Conservation (phyloP, 768 basidiomycete species). For the Coprinopsis strossmayeri region DNA sequence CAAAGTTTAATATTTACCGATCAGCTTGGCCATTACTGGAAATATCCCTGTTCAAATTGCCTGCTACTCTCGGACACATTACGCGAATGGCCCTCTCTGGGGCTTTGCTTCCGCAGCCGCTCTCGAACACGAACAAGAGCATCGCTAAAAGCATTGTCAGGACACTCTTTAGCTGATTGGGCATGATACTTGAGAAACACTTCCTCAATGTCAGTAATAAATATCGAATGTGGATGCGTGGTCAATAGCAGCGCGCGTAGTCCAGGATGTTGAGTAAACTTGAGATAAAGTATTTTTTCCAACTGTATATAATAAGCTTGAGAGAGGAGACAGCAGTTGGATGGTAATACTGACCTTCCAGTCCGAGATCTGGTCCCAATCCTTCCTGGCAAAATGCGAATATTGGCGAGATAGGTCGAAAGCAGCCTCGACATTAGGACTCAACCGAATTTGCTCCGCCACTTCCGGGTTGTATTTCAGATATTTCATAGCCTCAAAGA, state of each 20-base stretch:
- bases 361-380: conserved; percentile 46
- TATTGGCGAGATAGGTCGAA: conserved; percentile 19
- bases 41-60: no score
- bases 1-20: background rate
- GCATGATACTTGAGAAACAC: no score
- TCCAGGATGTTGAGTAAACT: conserved; percentile 58
- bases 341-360: conserved; percentile 32
- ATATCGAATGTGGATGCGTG: no score
- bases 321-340: background rate
- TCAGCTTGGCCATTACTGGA: background rate
- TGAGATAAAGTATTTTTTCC: conserved; percentile 52
- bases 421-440: conserved; percentile 21
- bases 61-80: background rate
- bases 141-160: background rate
- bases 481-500: conserved; percentile 64
- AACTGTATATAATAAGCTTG: conserved; percentile 29
- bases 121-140: background rate
- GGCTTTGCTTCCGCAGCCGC: background rate
- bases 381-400: conserved; percentile 26
- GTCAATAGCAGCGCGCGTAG: conserved; percentile 42
- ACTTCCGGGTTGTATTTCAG: conserved; percentile 35
- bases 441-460: conserved; percentile 44
- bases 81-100: background rate
- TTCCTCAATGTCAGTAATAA: no score
- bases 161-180: no score